Base-by-base conservation (phyloP, 352 stramenopile genomes). In the Globisporangium viniferum region DNA sequence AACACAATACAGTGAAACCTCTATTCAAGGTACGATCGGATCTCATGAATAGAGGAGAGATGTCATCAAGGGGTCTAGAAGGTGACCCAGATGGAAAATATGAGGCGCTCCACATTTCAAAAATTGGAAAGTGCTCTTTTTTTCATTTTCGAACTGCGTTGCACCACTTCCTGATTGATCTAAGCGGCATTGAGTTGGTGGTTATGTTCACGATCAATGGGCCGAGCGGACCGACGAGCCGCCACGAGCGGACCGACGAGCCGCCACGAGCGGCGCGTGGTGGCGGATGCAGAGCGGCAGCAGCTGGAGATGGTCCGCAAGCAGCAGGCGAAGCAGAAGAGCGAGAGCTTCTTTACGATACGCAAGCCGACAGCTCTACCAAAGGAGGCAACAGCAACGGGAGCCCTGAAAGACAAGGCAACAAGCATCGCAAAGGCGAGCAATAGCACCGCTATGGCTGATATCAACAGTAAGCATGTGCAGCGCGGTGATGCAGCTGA, bases 161-260 rank as follows among this genome's bases (percentile, higher is more conserved):
- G 44, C 18, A 51, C 18, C 44, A 10, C 44, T 51, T 51, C 44
- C 6, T 49, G 14, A 49, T 49, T n/a, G 41, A 48, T 15, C 41
- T n/a, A 49, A 22, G 18, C 44, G 18, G 18, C 44, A 49, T 9
- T 22, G 44, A 49, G 44, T 49, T 9, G 44, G 4, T 8, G 12
- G 0, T 2, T n/a, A 95, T 93, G 87, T 93, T 93, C 67, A 71
- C 76, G 27, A 85, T 93, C 46, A 95, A 93, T 71, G 85, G 87
- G 0, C 85, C 85, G 7, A 90, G 81, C 20, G 84, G 87, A 0
- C 87, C 87, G 22, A 91, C 82, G 33, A 73, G 64, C 44, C 78
- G 82, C 20, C 57, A 84, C 59, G 87, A 93, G 70, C 79, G 84
- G 9, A 0, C 87, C 87, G 22, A 91, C 82, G 33, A 73, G 64